Evolutionary conservation across 2,329 filamentous ascomycete species (phyloP).

Genomic region (Huntiella savannae): DNA sequence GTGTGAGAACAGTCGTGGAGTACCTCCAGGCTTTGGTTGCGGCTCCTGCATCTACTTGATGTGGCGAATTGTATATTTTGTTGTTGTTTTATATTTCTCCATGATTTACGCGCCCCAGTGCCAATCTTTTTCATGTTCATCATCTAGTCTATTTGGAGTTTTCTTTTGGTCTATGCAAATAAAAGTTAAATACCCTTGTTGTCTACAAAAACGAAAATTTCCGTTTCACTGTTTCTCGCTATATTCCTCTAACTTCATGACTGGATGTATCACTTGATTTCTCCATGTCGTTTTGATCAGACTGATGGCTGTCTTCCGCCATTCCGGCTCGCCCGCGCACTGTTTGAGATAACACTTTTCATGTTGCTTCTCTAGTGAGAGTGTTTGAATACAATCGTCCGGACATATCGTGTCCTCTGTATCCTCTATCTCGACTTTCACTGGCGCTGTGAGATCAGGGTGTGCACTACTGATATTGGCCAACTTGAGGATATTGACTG

Average conservation of each 20-base stretch:
- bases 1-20: constrained; percentile 34
- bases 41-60: background rate
- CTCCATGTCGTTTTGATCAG: too few relatives aligned
- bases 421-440: too few relatives aligned
- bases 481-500: background rate
- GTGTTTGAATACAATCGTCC: too few relatives aligned
- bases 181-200: constrained; percentile 1
- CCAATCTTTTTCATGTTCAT: background rate
- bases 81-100: background rate
- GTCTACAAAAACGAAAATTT: background rate
- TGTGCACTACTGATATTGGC: background rate
- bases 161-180: constrained; percentile 5
- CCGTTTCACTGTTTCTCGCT: background rate
- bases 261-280: too few relatives aligned
- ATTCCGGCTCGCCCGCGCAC: too few relatives aligned
- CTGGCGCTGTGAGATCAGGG: too few relatives aligned
- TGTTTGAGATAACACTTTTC: too few relatives aligned
- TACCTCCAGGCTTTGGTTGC: constrained; percentile 22
- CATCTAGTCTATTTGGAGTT: constrained; percentile 1
- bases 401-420: too few relatives aligned
- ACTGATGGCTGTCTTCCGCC: too few relatives aligned
- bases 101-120: background rate
- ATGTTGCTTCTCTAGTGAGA: too few relatives aligned
- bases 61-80: background rate
- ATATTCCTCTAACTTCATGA: background rate